A percentile compares a stretch with the other conserved stretches of the same genome.
Conservation (phyloP, 2,329 filamentous ascomycete genomes). For the Paecilomyces sp. region DNA sequence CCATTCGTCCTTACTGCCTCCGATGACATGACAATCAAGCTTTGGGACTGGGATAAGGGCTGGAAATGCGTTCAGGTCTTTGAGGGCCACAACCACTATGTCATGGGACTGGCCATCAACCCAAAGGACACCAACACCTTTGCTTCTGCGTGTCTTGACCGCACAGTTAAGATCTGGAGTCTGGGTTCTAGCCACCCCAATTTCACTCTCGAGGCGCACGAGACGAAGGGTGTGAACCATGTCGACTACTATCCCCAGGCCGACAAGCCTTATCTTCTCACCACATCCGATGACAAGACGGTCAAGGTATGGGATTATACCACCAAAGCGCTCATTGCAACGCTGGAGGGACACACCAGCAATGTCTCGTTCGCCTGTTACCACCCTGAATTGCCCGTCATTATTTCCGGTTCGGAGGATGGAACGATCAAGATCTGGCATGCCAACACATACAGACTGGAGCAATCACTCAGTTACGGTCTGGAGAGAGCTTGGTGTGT, state of each 20-base stretch:
- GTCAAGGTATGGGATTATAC: slow-evolving; percentile 99
- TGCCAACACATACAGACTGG: slow-evolving; percentile 91
- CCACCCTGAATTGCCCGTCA: slow-evolving; percentile 92
- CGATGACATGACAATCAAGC: slow-evolving; percentile 97
- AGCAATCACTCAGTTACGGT: slow-evolving; percentile 93
- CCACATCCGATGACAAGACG: slow-evolving; percentile 91
- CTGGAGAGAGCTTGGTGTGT: slow-evolving; percentile 97
- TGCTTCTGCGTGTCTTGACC: slow-evolving; percentile 88
- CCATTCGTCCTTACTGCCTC: slow-evolving; percentile 93
- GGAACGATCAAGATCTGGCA: slow-evolving; percentile 98
- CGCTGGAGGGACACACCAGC: slow-evolving; percentile 91
- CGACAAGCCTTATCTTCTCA: slow-evolving; percentile 79
- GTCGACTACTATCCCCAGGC: slow-evolving; percentile 76
- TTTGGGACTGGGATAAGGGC: slow-evolving; percentile 98
- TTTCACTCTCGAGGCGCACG: slow-evolving; percentile 93
- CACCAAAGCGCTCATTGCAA: slow-evolving; percentile 93
- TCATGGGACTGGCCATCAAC: slow-evolving; percentile 95
- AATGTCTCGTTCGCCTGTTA: slow-evolving; percentile 98
- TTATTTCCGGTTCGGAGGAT: slow-evolving; percentile 96
- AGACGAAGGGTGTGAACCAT: slow-evolving; percentile 95
- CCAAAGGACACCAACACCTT: slow-evolving; percentile 94
- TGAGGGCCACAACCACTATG: slow-evolving; percentile 92
- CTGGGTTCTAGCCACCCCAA: slow-evolving; percentile 89
- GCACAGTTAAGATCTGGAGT: slow-evolving; percentile 97
- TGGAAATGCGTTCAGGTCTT: slow-evolving; percentile 98